These are phyloP conservation scores for Akanthomyces dipterigenus DNA, from an alignment of 2,329 filamentous ascomycete species.

Conservation along the genomic window DNA sequence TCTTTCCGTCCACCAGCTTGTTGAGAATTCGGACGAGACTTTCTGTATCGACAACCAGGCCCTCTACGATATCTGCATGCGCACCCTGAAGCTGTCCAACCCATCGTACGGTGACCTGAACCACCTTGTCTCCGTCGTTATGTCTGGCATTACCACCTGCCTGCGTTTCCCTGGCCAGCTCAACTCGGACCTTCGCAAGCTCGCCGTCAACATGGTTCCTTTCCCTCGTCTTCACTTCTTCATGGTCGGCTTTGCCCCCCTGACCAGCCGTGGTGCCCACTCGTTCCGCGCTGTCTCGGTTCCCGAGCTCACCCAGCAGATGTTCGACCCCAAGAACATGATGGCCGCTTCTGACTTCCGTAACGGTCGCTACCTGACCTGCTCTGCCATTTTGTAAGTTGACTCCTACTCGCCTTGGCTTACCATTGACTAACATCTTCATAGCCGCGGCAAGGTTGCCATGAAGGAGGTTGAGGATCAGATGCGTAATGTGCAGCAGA, in stretches of 20 bases:
- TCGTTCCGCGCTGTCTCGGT: conserved; percentile 97
- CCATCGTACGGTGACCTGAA: conserved; percentile 98
- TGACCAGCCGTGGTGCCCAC: conserved; percentile 79
- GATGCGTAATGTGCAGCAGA: conserved; percentile 99
- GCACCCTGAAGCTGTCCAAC: conserved; percentile 96
- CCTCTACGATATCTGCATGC: conserved; percentile 99
- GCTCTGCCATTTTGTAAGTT: conserved; percentile 92
- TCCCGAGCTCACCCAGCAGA: conserved; percentile 98
- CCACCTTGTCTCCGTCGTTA: conserved; percentile 98
- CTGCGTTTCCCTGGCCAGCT: conserved; percentile 99
- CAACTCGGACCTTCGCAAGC: conserved; percentile 98
- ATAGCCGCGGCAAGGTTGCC: conserved; percentile 92
- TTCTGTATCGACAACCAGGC: conserved; percentile 99
- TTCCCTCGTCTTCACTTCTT: conserved; percentile 99
- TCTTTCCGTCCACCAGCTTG: conserved; percentile 96
- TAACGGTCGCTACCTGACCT: conserved; percentile 98
- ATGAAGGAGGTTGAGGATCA: conserved; percentile 99
- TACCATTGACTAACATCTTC: conserved; percentile 12
- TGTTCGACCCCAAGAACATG: conserved; percentile 99
- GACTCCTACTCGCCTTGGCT: neutral
- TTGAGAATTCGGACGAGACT: conserved; percentile 99
- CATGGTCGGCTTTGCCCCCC: conserved; percentile 99
- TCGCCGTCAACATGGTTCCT: conserved; percentile 99
- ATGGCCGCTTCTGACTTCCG: conserved; percentile 99
- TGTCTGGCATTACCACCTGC: conserved; percentile 98